Base-by-base conservation (phyloP, 2,329 filamentous ascomycete genomes). In the Neopestalotiopsis sp. region DNA sequence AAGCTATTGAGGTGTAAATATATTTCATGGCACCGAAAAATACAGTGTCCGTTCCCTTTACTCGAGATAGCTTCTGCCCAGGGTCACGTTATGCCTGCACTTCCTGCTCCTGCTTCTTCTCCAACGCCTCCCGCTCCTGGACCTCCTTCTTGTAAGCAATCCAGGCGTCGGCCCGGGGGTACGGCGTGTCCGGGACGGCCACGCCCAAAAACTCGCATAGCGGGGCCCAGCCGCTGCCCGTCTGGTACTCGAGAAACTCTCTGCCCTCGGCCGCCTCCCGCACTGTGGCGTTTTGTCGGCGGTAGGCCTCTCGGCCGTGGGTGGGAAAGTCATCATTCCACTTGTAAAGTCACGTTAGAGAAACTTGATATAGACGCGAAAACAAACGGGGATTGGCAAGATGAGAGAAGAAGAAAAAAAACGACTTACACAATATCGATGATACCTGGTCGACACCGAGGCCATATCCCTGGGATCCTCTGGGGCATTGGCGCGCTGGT, bases 81-180 rank as follows among this genome's bases (percentile, higher is more conserved):
- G 34, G 10, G 1, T 7, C 10, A 38, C 10, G 10, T 10, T 38
- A 10, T 7, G 1, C 3, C 4, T 14, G 4, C 1, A 14, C 20
- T 5, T 64, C n/a, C 9, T 64, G 6, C 20, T 62, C 61, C 34
- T 45, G 7, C 14, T 20, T 38, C 34, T 32, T n/a, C 4, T 24
- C 10, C 61, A 28, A 17, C 63, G 14, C 60, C 56, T 45, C 42
- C 57, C 24, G 30, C 52, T 60, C 63, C 58, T 66, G 65, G 24
- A 34, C 63, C 65, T 56, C 64, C 62, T 65, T 68, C 69, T 75
- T 78, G 40, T 76, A 78, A 64, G 68, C 73, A 4, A 69, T 66
- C 78, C 77, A 78, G 57, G 77, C 77, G 65, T 78, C 77, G 40
- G 71, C 74, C 45, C 74, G 72, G 1, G 77, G 78, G 14, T 76